Evolutionary conservation across 2,329 filamentous ascomycete genomes (phyloP).

Genomic region (Fusarium multiceps): DNA sequence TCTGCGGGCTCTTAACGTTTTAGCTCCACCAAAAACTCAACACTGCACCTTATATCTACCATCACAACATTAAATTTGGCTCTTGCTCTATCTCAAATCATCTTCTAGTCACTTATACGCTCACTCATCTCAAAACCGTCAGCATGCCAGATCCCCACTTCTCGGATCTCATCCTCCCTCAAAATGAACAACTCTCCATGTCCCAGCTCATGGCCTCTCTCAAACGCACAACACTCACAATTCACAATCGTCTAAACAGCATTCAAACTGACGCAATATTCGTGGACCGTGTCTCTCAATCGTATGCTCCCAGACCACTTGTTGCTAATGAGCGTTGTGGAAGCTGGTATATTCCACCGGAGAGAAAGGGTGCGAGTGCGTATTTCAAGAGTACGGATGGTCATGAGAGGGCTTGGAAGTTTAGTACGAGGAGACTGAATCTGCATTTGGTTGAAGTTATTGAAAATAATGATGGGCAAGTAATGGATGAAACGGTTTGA

Average conservation of each 20-base stretch:
- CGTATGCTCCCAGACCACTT: slow-evolving; percentile 70
- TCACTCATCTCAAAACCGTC: neutral
- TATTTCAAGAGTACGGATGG: slow-evolving; percentile 99
- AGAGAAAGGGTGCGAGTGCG: slow-evolving; percentile 74
- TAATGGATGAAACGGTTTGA: too few relatives aligned
- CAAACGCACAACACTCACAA: slow-evolving; percentile 79
- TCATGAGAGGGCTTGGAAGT: slow-evolving; percentile 89
- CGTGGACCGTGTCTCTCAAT: slow-evolving; percentile 69
- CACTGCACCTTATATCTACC: slow-evolving; percentile 1
- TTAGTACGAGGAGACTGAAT: slow-evolving; percentile 87
- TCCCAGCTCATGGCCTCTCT: slow-evolving; percentile 77
- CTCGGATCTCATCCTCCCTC: slow-evolving; percentile 62
- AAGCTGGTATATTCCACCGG: slow-evolving; percentile 87
- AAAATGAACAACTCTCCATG: slow-evolving; percentile 74
- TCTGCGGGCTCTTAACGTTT: slow-evolving; percentile 7
- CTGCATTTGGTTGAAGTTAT: slow-evolving; percentile 80
- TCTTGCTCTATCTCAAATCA: neutral
- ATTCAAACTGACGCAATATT: slow-evolving; percentile 83
- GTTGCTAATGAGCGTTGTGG: slow-evolving; percentile 96
- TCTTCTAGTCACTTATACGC: too few relatives aligned
- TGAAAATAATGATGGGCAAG: slow-evolving; percentile 73
- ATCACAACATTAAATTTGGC: neutral
- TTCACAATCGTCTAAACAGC: slow-evolving; percentile 83
- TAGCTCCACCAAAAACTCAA: slow-evolving; percentile 40
- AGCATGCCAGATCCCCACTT: slow-evolving; percentile 45